Base-by-base conservation (phyloP, 805 yeast genomes). In the Hanseniaspora pseudoguilliermondii region DNA sequence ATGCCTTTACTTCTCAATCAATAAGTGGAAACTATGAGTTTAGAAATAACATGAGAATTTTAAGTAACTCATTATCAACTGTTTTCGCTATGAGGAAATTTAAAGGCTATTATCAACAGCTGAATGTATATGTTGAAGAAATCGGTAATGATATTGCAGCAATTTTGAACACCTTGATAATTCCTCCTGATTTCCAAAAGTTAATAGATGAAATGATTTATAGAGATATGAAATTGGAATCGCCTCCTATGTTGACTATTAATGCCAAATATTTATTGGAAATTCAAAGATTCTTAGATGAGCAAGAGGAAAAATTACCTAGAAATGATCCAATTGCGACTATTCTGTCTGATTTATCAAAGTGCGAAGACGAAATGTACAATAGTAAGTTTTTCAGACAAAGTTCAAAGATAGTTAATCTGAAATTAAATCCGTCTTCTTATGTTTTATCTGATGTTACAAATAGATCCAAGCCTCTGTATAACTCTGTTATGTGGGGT, bases 401-500 rank as follows among this genome's bases (percentile, higher is more conserved):
- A 57, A 77, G 82, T 21, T 44, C 55, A 35, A 77, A 80, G 36
- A 69, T 78, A 47, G 68, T 81, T 44, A 79, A 81, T 3, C 70
- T 86, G 53, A 78, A 75, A 54, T 71, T 86, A 59, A 82, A 83
- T 64, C 80, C 84, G 1, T 71, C 77, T 25, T 76, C 72, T 54
- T 74, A 77, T 54, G 73, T 66, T 47, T 60, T 72, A 63, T 60
- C 69, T 10, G 73, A 73, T 16, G 71, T 73, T 5, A 86, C 84
- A 53, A 76, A 81, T 1, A 82, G 81, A 63, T 68, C 76, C 40
- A 77, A 77, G 53, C 71, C 84, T 6, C 69, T 86, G 34, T 72
- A 83, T 62, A 76, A 87, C 54, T 89, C 87, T 64, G 88, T 85
- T 0, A 91, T 91, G 66, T 73, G 95, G 59, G 84, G 89, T 61